Base-by-base conservation (phyloP, 2,329 filamentous ascomycete genomes). In the Fusarium oligoseptatum region DNA sequence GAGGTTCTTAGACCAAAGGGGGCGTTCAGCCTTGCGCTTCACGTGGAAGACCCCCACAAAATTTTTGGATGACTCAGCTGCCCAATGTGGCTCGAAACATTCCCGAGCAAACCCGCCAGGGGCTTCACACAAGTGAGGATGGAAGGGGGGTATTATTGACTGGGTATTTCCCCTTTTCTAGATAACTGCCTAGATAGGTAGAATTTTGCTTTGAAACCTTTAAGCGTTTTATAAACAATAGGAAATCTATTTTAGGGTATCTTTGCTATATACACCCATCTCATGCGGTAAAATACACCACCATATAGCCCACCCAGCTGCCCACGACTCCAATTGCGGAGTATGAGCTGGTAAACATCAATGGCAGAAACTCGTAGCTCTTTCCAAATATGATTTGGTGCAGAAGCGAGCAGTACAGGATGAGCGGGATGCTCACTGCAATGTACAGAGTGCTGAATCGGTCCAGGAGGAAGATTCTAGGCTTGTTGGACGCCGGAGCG, bases 301-400 rank as follows among this genome's bases (percentile, higher is more conserved):
- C 94, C 85, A 95, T 91, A 82, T 98, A 98, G 11, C 97, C 95
- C 45, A 98, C 79, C 96, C 96, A 98, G 84, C 97, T 98, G 4
- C 95, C 95, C 20, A 98, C 91, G 1, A 98, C 95, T n/a, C 97
- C 97, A 67, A 98, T 87, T 6, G 97, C 97, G 37, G 93, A 94
- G 83, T 98, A 99, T 14, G 94, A 93, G 86, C 96, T 98, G 76
- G 92, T 98, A 81, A 98, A 97, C 96, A 99, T 98, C 77, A 98
- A 86, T 29, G 97, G 97, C 64, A 99, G 84, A 82, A 98, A 99
- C 83, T 98, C 95, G 78, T 94, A 94, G 73, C 87, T 90, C 79
- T 91, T 89, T 0, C 95, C 95, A 84, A 98, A 98, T 6, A 97
- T 85, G n/a, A 96, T 82, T 57, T 91, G 89, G 82, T 99, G 97